A percentile compares a stretch with the other conserved stretches of the same genome.
Conservation (phyloP, 2,329 filamentous ascomycete species). For the Colletotrichum brevisporum region DNA sequence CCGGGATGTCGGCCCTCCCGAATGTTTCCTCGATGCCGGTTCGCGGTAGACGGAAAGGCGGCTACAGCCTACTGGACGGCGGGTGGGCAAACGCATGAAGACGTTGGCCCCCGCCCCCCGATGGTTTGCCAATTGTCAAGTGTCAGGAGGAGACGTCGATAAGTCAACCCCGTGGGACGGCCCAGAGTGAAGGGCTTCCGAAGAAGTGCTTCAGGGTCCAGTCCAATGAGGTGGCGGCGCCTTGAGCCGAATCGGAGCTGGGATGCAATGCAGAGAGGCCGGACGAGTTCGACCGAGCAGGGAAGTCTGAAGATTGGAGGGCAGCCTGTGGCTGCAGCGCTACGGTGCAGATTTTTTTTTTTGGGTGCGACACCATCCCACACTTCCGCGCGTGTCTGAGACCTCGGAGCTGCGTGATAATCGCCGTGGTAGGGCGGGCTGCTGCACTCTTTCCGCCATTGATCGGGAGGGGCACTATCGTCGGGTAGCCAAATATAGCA, state of each 20-base stretch:
- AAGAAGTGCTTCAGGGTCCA: conserved; percentile 16
- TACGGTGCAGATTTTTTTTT: conserved; percentile 17
- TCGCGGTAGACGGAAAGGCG: conserved; percentile 9
- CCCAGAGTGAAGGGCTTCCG: not conserved
- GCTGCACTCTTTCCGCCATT: not conserved
- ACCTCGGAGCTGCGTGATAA: conserved; percentile 38
- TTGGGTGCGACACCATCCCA: conserved; percentile 30
- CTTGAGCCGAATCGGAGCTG: conserved; percentile 19
- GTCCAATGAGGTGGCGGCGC: not conserved
- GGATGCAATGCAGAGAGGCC: conserved; percentile 32
- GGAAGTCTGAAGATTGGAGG: conserved; percentile 8
- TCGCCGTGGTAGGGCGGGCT: conserved; percentile 18
- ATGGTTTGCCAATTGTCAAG: conserved; percentile 24
- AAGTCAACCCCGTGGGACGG: conserved; percentile 26
- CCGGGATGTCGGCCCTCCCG: conserved; percentile 24
- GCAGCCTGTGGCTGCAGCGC: not conserved
- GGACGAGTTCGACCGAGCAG: conserved; percentile 27
- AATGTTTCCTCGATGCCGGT: conserved; percentile 29
- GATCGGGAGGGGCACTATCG: conserved; percentile 5
- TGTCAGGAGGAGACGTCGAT: conserved; percentile 26
- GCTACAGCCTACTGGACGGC: conserved; percentile 6
- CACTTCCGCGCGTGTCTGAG: conserved; percentile 36
- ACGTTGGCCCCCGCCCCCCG: conserved; percentile 14
- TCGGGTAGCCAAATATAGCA: conserved; percentile 36
- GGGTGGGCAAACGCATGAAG: conserved; percentile 24